These are phyloP conservation scores for Brettanomyces bruxellensis DNA, from an alignment of 805 yeast genomes.

Conservation along the genomic window DNA sequence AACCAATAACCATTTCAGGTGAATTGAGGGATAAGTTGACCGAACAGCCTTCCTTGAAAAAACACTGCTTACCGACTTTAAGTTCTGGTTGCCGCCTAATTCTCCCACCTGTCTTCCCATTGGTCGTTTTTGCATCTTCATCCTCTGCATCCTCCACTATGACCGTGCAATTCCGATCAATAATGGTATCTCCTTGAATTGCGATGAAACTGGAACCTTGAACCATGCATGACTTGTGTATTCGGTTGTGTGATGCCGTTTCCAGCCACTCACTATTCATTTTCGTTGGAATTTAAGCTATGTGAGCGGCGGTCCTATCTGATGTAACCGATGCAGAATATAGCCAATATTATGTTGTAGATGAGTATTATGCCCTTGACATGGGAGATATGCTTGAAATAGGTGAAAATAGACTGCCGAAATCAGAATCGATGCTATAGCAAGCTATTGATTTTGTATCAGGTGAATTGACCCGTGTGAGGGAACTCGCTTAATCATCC, in stretches of 20 bases:
- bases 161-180: constrained; percentile 26
- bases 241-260: constrained; percentile 42
- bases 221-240: constrained; percentile 35
- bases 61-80: background rate
- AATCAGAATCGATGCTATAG: too few species aligned
- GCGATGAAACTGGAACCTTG: constrained; percentile 33
- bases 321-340: too few species aligned
- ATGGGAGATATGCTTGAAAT: too few species aligned
- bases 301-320: too few species aligned
- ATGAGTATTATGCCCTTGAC: too few species aligned
- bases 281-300: too few species aligned
- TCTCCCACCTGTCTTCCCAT: too few species aligned
- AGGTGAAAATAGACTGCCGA: too few species aligned
- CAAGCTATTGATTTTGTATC: too few species aligned
- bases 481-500: too few species aligned
- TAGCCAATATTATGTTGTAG: too few species aligned
- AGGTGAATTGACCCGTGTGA: too few species aligned
- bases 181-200: constrained; percentile 39
- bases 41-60: background rate
- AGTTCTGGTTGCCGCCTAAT: background rate
- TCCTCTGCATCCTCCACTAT: constrained; percentile 32
- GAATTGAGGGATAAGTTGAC: background rate
- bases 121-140: constrained; percentile 13
- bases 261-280: constrained; percentile 30
- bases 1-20: background rate